Evolutionary conservation across 2,329 filamentous ascomycete species (phyloP).

Genomic region (Diaporthe eres): DNA sequence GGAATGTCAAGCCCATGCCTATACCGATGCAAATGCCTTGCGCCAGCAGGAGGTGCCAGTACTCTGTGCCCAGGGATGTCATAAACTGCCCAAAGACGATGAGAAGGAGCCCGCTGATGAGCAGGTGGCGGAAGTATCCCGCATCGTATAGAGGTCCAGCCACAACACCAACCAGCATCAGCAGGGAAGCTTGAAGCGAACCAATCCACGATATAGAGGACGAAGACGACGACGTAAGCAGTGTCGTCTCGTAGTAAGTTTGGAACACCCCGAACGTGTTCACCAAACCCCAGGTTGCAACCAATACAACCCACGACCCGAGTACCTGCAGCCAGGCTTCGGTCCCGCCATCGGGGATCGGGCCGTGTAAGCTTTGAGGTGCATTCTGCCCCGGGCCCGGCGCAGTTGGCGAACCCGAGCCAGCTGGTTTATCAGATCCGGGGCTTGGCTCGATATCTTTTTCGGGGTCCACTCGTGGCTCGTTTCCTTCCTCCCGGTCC

Average conservation of each 20-base stretch:
- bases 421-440: conserved; percentile 2
- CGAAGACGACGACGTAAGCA: conserved; percentile 51
- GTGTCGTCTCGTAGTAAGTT: conserved; percentile 57
- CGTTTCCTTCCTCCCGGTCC: conserved; percentile 16
- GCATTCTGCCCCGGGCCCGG: conserved; percentile 10
- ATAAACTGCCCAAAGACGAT: conserved; percentile 60
- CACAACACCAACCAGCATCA: conserved; percentile 57
- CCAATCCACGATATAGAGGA: conserved; percentile 63
- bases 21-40: conserved; percentile 57
- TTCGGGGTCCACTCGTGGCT: neutral
- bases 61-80: conserved; percentile 59
- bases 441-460: neutral
- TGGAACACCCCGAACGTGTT: conserved; percentile 64
- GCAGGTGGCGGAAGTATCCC: conserved; percentile 56
- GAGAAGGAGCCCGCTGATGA: conserved; percentile 53
- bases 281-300: conserved; percentile 56
- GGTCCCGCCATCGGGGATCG: conserved; percentile 46
- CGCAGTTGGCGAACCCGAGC: neutral
- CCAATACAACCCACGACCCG: conserved; percentile 54
- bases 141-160: conserved; percentile 59
- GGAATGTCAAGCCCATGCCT: conserved; percentile 53
- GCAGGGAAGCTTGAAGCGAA: conserved; percentile 57
- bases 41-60: conserved; percentile 58
- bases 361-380: conserved; percentile 4
- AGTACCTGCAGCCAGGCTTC: conserved; percentile 58